A percentile compares a stretch with the other conserved stretches of the same genome.
Conservation (phyloP, 495 filamentous ascomycete genomes). For the Mycothermus thermophilus region DNA sequence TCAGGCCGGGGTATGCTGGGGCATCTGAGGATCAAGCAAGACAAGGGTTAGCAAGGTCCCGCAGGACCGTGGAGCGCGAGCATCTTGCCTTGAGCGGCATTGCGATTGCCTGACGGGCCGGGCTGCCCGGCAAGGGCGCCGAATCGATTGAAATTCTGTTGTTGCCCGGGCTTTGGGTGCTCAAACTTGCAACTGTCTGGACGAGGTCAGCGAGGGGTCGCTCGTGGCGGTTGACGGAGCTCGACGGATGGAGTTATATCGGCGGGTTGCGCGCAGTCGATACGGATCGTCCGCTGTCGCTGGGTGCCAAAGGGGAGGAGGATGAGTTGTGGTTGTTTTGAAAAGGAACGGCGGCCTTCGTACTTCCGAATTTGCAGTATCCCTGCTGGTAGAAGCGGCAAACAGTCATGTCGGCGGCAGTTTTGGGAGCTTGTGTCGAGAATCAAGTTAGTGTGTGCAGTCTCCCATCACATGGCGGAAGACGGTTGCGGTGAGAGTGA, state of each 20-base stretch:
- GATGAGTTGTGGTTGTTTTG: too few species aligned
- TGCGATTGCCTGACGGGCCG: too few species aligned
- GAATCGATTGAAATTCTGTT: conserved; percentile 25
- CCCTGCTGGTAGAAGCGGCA: conserved; percentile 64
- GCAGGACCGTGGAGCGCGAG: neutral
- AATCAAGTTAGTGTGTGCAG: too few species aligned
- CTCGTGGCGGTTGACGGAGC: neutral
- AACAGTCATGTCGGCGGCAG: too few species aligned
- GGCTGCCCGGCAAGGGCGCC: conserved; percentile 15
- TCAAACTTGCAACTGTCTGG: conserved; percentile 34
- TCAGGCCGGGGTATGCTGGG: conserved; percentile 27
- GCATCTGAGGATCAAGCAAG: conserved; percentile 11
- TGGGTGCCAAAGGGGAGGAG: neutral
- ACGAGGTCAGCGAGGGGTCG: neutral
- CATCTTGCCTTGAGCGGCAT: conserved; percentile 1
- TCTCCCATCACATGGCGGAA: too few species aligned
- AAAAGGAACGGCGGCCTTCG: conserved; percentile 5
- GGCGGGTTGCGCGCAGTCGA: neutral
- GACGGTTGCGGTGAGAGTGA: too few species aligned
- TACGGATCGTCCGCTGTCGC: neutral
- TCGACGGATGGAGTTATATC: neutral
- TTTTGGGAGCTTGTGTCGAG: too few species aligned
- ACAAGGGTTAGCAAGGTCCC: neutral
- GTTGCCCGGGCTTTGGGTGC: conserved; percentile 22
- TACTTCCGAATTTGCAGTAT: conserved; percentile 57